Base-by-base conservation (phyloP, 768 basidiomycete genomes). In the Serendipita vermifera region DNA sequence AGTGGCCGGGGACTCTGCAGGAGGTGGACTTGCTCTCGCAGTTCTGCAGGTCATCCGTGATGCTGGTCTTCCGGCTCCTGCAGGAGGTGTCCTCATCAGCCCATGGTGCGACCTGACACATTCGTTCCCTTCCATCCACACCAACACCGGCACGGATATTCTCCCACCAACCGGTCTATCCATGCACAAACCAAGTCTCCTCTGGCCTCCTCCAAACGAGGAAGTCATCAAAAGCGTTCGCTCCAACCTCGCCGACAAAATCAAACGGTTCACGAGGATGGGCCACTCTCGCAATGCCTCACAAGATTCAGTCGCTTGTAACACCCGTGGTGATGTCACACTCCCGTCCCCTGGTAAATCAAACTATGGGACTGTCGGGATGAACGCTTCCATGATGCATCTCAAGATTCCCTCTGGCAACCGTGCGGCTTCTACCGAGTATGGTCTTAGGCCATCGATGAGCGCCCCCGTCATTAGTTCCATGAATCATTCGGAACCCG, bases 61-160 rank as follows among this genome's bases (percentile, higher is more conserved):
- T 67, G 70, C 77, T 0, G 82, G 79, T 2, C 72, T 93, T 22
- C 91, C 91, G 3, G 60, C 77, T 40, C 94, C 93, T 3, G 88
- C 91, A 2, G 96, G 91, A 5, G 91, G 82, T 1, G 74, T 94
- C 15, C 71, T 97, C 36, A 85, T 97, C 60, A 92, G 88, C 26
- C 96, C 96, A 0, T 97, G 94, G 87, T 86, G 83, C 11, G 87
- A 90, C 68, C 70, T 98, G n/a, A 93, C 89, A 0, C 96, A 98
- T 67, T 92, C 88, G 0, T 97, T 98, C 68, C 87, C 90, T 0
- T 90, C 87, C 62, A 77, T 93, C 41, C 77, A 88, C 63, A 71
- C 75, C 35, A 97, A 98, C 66, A 91, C 88, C 1, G 74, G 78
- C 2, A 90, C 91, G 53, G 91, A 51, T 29, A 51, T 51, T 29